Base-by-base conservation (phyloP, 176 grass and related monocot species). In the Carex myosuroides region DNA sequence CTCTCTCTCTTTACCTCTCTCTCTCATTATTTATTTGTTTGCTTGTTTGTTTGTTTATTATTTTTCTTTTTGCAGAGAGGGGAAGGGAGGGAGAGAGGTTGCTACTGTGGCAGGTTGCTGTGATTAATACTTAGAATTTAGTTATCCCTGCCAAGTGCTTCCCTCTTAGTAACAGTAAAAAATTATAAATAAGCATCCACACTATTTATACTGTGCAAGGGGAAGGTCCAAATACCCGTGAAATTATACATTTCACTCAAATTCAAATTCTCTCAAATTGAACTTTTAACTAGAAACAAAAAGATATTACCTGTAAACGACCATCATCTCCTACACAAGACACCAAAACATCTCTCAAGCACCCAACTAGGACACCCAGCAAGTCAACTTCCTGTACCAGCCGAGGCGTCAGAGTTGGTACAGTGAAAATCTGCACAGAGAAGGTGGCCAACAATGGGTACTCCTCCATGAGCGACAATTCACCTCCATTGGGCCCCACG, bases 341-440 rank as follows among this genome's bases (percentile, higher is more conserved):
- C 85, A 85, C 61, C 82, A 96, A 90, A 50, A 96, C 84, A 84
- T 92, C 88, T 35, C 70, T 92, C 87, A 99, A 88, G 78, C 91
- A 92, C 73, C 90, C 88, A 83, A 94, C 68, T 80, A 99, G 71
- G 74, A 91, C 84, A 39, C 89, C 93, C 62, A 99, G 33, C 87
- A 99, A 87, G 87, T 99, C 81, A 64, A 92, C 87, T 65, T 99
- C 97, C 0, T 81, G 85, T 33, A 99, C 97, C 84, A 99, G 91
- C 72, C 90, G 89, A 63, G 85, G 52, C 64, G 91, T 94, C 78
- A 99, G 65, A 13, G 87, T 89, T 63, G 90, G 85, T 60, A 99
- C 97, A 33, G 97, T 99, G 81, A 99, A 99, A 89, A 99, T 96
- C 89, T 99, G 97, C 66, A 99, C 97, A 53, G 97, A 92, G 58